Evolutionary conservation across 1,139 yeast genomes (phyloP).

Genomic region (Blastobotrys buckinghamii): DNA sequence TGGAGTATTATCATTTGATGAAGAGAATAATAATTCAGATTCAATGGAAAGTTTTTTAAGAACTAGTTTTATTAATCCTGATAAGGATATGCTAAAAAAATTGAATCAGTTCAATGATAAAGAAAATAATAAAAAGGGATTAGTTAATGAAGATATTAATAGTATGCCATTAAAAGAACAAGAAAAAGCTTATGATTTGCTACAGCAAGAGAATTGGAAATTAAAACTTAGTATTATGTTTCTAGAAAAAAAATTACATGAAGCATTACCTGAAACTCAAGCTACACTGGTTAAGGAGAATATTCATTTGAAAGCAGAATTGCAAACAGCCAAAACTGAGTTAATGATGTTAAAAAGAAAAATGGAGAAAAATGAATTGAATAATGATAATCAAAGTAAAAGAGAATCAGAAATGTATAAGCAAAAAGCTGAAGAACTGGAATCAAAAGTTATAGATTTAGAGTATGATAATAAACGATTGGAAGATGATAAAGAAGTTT

Average conservation of each 20-base stretch:
- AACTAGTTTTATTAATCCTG: conserved; percentile 1
- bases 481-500: conserved; percentile 7
- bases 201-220: conserved; percentile 57
- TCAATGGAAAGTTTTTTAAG: conserved; percentile 14
- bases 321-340: conserved; percentile 20
- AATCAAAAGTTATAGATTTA: conserved; percentile 10
- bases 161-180: conserved; percentile 26
- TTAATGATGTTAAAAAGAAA: conserved; percentile 7
- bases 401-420: conserved; percentile 1
- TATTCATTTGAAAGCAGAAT: conserved; percentile 21
- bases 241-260: conserved; percentile 15
- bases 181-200: conserved; percentile 37
- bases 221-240: conserved; percentile 44
- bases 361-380: neutral
- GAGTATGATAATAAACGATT: conserved; percentile 9
- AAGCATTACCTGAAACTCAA: conserved; percentile 18
- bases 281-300: conserved; percentile 17
- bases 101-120: neutral
- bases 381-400: neutral
- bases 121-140: neutral
- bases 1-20: conserved; percentile 14
- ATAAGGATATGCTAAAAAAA: conserved; percentile 6
- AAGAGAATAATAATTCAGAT: conserved; percentile 9
- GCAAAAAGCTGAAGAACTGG: conserved; percentile 8
- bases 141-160: conserved; percentile 7